Evolutionary conservation across 176 grass and related monocot species (phyloP), one percentile per base, ranked within the genome.

Genomic region (Carex kokanica): DNA sequence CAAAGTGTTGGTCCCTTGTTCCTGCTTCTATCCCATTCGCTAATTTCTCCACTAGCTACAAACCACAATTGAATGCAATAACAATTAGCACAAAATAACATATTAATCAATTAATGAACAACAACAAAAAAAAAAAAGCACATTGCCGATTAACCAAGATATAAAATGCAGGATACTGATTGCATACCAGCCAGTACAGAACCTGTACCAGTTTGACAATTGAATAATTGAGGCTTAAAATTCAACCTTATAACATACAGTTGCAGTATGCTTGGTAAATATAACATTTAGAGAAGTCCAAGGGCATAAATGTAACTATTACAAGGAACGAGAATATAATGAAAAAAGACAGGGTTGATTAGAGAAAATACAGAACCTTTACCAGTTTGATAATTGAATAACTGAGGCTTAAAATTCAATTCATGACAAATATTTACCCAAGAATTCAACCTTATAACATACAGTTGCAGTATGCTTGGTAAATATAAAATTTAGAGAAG

Each of bases 1-100:
- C 86, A 60, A 83, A 88, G 15, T 88, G 86, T 21, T 79, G 86
- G 70, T 88, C 86, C 5, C 86, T 60, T 40, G 61, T 68, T 58
- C 86, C 86, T 3, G 65, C 73, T 29, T 88, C 86, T 55, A 88
- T 88, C 64, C 80, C 86, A 58, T 88, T 83, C 14, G 86, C 43
- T 66, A 88, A 84, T 29, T 72, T 83, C 59, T 88, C 86, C 20
- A 88, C 81, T 29, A 88, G 82, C 86, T 88, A 61, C 32, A 83
- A 70, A 78, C 18, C 8, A 41, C 5, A 73, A 81, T n/a, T n/a
- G 63, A 65, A 32, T 6, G 4, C 18, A 64, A 63, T 32, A 56
- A 64, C 29, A 11, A 61, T 17, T 31, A 70, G 9, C 52, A 34
- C 3, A 43, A 45, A 31, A 64, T 2, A 63, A 27, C 7, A 8